Conservation (phyloP, 768 basidiomycete genomes). For the Sporobolomyces roseus region DNA sequence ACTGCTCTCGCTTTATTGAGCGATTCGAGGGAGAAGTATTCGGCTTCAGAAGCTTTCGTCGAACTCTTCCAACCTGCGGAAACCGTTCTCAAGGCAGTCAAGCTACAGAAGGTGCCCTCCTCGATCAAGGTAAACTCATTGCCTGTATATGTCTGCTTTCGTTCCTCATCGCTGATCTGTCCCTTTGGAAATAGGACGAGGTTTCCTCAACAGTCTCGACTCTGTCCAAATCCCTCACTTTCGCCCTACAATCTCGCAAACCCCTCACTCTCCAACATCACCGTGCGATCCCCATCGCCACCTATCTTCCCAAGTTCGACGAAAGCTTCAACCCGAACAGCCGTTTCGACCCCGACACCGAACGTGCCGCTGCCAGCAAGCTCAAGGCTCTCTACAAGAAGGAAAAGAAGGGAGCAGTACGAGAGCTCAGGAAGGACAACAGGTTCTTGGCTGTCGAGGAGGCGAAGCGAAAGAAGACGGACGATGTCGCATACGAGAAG, state of each 20-base stretch:
- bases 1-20: slow-evolving; percentile 65
- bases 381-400: slow-evolving; percentile 85
- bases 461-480: slow-evolving; percentile 75
- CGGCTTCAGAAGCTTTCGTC: slow-evolving; percentile 57
- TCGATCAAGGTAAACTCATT: slow-evolving; percentile 60
- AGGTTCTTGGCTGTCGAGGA: slow-evolving; percentile 85
- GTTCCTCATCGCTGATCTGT: too few relatives aligned
- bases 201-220: slow-evolving; percentile 18
- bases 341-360: slow-evolving; percentile 81
- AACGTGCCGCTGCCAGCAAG: slow-evolving; percentile 80
- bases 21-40: slow-evolving; percentile 52
- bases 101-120: slow-evolving; percentile 54
- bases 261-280: slow-evolving; percentile 85
- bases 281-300: slow-evolving; percentile 91
- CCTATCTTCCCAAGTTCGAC: slow-evolving; percentile 92
- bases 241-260: slow-evolving; percentile 53
- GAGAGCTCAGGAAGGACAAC: slow-evolving; percentile 92
- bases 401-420: slow-evolving; percentile 92
- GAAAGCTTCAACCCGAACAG: slow-evolving; percentile 49
- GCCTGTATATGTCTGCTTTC: background rate
- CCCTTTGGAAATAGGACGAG: background rate
- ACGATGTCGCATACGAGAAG: slow-evolving; percentile 73
- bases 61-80: slow-evolving; percentile 74
- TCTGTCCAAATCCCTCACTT: slow-evolving; percentile 35
- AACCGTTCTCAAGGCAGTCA: slow-evolving; percentile 58